Percentiles rank a stretch among this genome's conserved stretches.
These are phyloP conservation scores for Trichoderma sp. DNA, from an alignment of 2,329 filamentous ascomycete species.

Conservation along the genomic window DNA sequence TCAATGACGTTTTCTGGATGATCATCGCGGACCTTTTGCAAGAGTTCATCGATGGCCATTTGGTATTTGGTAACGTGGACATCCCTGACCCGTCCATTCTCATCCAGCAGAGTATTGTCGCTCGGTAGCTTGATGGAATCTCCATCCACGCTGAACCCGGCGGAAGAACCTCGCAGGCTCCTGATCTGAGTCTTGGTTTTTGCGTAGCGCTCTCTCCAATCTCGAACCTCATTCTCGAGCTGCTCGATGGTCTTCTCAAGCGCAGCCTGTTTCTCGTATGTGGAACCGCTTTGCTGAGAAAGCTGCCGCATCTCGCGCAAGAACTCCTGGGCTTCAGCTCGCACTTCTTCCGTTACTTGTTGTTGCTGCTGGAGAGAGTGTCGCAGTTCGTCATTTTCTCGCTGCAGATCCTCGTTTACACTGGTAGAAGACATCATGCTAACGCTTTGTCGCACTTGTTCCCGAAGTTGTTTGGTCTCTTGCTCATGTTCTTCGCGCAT, in stretches of 20 bases:
- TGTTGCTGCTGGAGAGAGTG: slow-evolving; percentile 69
- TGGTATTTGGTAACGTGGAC: slow-evolving; percentile 94
- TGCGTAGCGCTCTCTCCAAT: slow-evolving; percentile 89
- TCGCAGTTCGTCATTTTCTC: slow-evolving; percentile 68
- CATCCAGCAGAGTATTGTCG: slow-evolving; percentile 65
- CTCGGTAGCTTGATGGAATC: slow-evolving; percentile 66
- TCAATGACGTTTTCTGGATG: slow-evolving; percentile 74
- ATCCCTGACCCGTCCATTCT: slow-evolving; percentile 80
- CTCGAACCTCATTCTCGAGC: slow-evolving; percentile 78
- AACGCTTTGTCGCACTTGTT: slow-evolving; percentile 46
- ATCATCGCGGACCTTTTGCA: slow-evolving; percentile 72
- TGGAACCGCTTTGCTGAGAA: slow-evolving; percentile 73
- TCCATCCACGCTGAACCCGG: slow-evolving; percentile 66
- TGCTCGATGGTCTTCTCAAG: slow-evolving; percentile 71
- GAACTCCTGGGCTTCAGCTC: slow-evolving; percentile 77
- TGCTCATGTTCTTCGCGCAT: slow-evolving; percentile 65
- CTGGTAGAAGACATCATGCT: slow-evolving; percentile 27
- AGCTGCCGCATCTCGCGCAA: slow-evolving; percentile 85
- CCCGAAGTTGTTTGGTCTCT: slow-evolving; percentile 60
- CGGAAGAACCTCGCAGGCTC: slow-evolving; percentile 74
- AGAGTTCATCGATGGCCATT: slow-evolving; percentile 85
- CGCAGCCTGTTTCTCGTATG: slow-evolving; percentile 78
- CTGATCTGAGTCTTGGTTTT: slow-evolving; percentile 84
- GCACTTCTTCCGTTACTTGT: slow-evolving; percentile 80
- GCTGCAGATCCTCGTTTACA: slow-evolving; percentile 55